These are phyloP conservation scores for Astrocystis sublimbata DNA, from an alignment of 495 filamentous ascomycete species.

Conservation along the genomic window DNA sequence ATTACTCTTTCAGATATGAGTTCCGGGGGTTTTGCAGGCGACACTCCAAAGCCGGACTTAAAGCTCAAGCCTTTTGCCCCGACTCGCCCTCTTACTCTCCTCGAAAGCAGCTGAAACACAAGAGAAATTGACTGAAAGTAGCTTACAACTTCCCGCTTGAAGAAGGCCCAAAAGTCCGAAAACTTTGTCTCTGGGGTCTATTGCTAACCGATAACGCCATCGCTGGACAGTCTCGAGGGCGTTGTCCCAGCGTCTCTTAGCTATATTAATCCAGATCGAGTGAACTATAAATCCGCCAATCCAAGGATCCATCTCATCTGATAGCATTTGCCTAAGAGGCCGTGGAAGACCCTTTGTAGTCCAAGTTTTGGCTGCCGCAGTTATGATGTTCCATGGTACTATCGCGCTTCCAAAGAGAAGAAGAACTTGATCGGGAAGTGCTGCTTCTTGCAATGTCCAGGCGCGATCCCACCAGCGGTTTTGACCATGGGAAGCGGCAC, in stretches of 20 bases:
- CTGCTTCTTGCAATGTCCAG: conserved; percentile 2
- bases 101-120: no score
- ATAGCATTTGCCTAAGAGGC: neutral
- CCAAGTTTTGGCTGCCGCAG: neutral
- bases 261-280: neutral
- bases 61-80: neutral
- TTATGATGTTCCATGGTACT: neutral
- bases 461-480: neutral
- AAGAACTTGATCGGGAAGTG: neutral
- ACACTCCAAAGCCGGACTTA: neutral
- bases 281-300: neutral
- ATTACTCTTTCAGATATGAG: neutral
- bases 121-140: neutral
- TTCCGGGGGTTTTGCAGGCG: neutral
- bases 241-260: neutral
- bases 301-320: neutral
- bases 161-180: neutral
- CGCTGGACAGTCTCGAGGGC: neutral
- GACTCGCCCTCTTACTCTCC: no score
- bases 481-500: neutral
- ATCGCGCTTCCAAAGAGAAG: neutral
- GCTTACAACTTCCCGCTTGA: neutral
- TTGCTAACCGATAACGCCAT: neutral
- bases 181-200: neutral
- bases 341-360: neutral